Evolutionary conservation across 441 rosid species (phyloP), one percentile per base, ranked within the genome.

Genomic region (Dalechampia spathulata): DNA sequence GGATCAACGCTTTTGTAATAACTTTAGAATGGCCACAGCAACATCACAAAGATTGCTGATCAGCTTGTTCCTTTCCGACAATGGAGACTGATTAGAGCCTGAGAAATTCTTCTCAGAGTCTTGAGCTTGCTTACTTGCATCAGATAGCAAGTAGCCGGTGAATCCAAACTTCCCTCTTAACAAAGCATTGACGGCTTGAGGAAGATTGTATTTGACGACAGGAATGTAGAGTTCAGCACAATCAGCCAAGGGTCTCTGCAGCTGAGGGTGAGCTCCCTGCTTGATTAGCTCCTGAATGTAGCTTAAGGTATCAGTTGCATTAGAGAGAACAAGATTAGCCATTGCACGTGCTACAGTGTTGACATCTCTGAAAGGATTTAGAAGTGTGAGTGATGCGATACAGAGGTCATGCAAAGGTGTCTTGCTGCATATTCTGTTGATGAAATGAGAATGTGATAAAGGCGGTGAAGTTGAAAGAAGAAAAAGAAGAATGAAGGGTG

Each of bases 151-250:
- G 19, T 90, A 80, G 13, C 50, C 56, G 4, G 96, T 87, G 54
- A 87, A 85, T 2, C 75, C 85, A 10, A 66, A 80, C 27, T 63
- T 71, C 0, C 85, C 83, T 47, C 75, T 71, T 20, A 40, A 36
- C 60, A 87, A 71, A 19, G 96, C 90, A 1, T 64, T 73, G 19
- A 83, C 85, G 44, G 95, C 96, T 55, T 90, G 94, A 52, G 98
- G 98, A 15, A 90, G 83, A 52, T 74, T 88, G 68, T 82, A 90
- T 76, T 62, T 63, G 5, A 90, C 95, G 11, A 87, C 85, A 5
- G 94, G 94, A 28, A 87, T 81, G 67, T 90, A 87, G 16, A 87
- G 42, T 57, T 90, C 95, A 0, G 95, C 95, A 22, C 98, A 90
- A 6, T 79, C 54, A 23, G 93, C 98, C 63, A 90, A 47, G 1